These are phyloP conservation scores for Astragalus membranaceus DNA, from an alignment of 306 rosid genomes.

Conservation along the genomic window DNA sequence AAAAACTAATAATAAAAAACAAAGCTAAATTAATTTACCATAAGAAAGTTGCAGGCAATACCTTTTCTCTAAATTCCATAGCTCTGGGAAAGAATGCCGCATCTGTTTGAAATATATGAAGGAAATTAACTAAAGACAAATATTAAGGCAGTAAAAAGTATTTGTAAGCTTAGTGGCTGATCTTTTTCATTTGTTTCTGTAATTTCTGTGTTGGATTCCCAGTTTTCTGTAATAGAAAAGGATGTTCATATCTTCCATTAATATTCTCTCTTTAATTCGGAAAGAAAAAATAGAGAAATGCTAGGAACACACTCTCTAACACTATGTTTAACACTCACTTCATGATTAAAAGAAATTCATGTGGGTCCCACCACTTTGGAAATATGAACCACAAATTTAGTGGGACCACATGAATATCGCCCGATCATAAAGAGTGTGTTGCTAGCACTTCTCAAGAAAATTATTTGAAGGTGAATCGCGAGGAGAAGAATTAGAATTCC, in stretches of 20 bases:
- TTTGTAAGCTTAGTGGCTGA: not conserved
- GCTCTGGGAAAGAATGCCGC: slow-evolving; percentile 72
- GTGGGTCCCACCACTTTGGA: too few relatives aligned
- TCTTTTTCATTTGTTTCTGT: not conserved
- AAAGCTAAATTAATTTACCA: not conserved
- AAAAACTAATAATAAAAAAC: not conserved
- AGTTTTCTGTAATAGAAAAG: not conserved
- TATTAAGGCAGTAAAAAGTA: slow-evolving; percentile 2
- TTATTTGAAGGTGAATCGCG: not conserved
- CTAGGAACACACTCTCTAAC: too few relatives aligned
- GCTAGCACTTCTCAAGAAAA: too few relatives aligned
- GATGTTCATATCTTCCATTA: not conserved
- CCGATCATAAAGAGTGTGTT: too few relatives aligned
- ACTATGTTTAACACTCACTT: too few relatives aligned
- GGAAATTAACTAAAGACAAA: slow-evolving; percentile 12
- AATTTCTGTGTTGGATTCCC: not conserved
- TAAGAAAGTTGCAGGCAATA: slow-evolving; percentile 21
- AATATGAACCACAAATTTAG: too few relatives aligned
- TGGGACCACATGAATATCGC: too few relatives aligned
- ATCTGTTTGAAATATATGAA: slow-evolving; percentile 41
- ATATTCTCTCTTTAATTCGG: not conserved
- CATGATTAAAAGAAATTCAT: too few relatives aligned
- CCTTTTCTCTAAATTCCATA: slow-evolving; percentile 86
- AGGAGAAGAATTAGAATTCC: not conserved
- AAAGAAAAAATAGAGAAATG: not conserved